phyloP scores from a whole-genome alignment of 73 alveolate genomes.

The Blepharisma stoltei region DNA sequence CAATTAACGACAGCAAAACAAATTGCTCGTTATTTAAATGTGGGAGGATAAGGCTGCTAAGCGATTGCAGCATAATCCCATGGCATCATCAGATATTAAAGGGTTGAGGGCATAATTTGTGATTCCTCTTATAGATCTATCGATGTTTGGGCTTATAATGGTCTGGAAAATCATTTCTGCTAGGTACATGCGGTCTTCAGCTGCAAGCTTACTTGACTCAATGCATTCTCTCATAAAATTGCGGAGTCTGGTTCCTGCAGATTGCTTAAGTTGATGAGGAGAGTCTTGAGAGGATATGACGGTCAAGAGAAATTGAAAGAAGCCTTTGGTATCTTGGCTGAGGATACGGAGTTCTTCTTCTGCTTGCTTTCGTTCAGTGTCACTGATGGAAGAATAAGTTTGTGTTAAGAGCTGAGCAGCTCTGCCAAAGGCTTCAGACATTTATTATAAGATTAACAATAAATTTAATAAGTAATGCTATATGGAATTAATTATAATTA shows the following conservation, averaged over 20 bases:
- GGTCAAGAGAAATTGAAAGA: neutral
- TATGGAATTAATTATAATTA: too few species aligned
- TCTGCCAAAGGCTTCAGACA: too few species aligned
- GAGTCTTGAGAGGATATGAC: neutral
- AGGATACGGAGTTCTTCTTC: constrained; percentile 1
- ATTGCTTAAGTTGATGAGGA: constrained; percentile 8
- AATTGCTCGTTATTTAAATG: too few species aligned
- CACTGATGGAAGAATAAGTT: too few species aligned
- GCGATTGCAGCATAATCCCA: too few species aligned
- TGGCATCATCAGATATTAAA: neutral
- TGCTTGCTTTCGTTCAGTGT: neutral
- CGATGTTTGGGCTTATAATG: neutral
- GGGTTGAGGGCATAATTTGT: constrained; percentile 4
- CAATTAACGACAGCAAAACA: constrained; percentile 16
- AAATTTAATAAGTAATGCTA: too few species aligned
- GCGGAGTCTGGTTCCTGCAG: constrained; percentile 14
- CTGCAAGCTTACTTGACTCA: neutral
- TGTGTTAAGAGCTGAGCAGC: too few species aligned
- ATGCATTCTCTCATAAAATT: constrained; percentile 5
- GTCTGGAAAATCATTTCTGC: neutral
- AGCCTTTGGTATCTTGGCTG: neutral
- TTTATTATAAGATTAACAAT: too few species aligned
- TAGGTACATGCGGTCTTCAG: neutral
- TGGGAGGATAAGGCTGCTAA: too few species aligned
- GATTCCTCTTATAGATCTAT: neutral